Percentiles rank a stretch among this genome's conserved stretches.
Evolutionary conservation across 1,284 basidiomycete genomes (phyloP).

Genomic region (Trametes hirsuta): DNA sequence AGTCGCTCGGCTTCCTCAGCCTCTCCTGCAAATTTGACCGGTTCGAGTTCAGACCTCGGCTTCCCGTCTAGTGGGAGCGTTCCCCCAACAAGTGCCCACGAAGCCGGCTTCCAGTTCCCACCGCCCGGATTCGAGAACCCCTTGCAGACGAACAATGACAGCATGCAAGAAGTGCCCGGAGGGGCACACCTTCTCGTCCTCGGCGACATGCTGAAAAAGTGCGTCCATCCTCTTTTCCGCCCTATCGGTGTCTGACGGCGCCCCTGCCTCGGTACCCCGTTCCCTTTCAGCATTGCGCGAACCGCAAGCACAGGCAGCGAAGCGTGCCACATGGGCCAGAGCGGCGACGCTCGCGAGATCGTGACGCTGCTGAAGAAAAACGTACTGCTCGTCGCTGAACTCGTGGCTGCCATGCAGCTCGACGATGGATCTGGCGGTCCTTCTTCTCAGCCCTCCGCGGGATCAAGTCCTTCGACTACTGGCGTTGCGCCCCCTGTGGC

Average conservation of each 20-base stretch:
- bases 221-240: slow-evolving; percentile 24
- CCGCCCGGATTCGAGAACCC: slow-evolving; percentile 32
- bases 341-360: slow-evolving; percentile 46
- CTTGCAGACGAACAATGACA: slow-evolving; percentile 27
- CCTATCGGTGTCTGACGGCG: slow-evolving; percentile 22
- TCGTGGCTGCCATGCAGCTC: slow-evolving; percentile 50
- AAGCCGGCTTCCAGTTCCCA: slow-evolving; percentile 35
- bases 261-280: slow-evolving; percentile 14
- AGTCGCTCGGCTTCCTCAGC: slow-evolving; percentile 42
- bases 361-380: slow-evolving; percentile 53
- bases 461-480: slow-evolving; percentile 29
- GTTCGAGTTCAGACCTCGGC: slow-evolving; percentile 35
- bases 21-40: slow-evolving; percentile 36
- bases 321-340: slow-evolving; percentile 51
- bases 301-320: slow-evolving; percentile 51
- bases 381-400: slow-evolving; percentile 50
- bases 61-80: slow-evolving; percentile 37
- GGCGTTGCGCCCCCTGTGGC: slow-evolving; percentile 12
- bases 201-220: slow-evolving; percentile 45
- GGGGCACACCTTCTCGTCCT: slow-evolving; percentile 43
- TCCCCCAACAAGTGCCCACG: slow-evolving; percentile 35
- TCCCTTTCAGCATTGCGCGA: slow-evolving; percentile 46
- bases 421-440: slow-evolving; percentile 33
- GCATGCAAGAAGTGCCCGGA: slow-evolving; percentile 36
- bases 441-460: slow-evolving; percentile 10